Evolutionary conservation across 2,329 filamentous ascomycete species (phyloP), one percentile per base, ranked within the genome.

Genomic region (Colletotrichum gloeosporioides): DNA sequence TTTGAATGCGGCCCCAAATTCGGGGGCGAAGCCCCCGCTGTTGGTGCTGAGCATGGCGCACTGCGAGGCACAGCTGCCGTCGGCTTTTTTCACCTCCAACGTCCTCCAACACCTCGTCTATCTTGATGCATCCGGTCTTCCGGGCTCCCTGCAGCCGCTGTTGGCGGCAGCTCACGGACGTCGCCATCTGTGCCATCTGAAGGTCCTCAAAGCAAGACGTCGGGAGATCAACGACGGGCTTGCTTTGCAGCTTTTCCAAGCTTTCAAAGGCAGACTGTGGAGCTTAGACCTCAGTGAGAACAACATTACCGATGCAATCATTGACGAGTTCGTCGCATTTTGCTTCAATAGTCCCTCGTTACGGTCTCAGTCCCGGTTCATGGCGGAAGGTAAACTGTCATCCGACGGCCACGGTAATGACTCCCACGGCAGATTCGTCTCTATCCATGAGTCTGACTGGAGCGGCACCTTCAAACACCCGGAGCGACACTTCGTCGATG

Each of bases 271-370:
- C 13, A 87, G 85, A 32, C 81, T 93, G 13, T 93, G 91, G 91
- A 91, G 91, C 78, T 80, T 93, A 6, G 90, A 93, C 77, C 66
- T 93, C 1, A 84, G 86, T 49, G 69, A 86, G 8, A 93, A 93
- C 78, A 85, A 84, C 13, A 79, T 93, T 12, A 88, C 87, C 0
- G 90, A 92, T 78, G 78, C 49, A 4, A 78, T 83, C 5, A 79
- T 91, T 13, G 79, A 84, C 9, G 49, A 65, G 4, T 77, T 88
- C 16, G 76, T 81, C 8, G 59, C 80, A 8, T 77, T 78, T 22
- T 86, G 84, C 76, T 83, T 88, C 15, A 81, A 81, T 4, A 66
- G 73, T 15, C 77, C 79, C 9, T 80, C 81, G 3, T 81, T 87
- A n/a, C 83, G 83, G 31, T 83, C 82, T 1, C 81, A 84, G n/a